phyloP scores from a whole-genome alignment of 176 grass and related monocot species.

The Triticum timopheevii region DNA sequence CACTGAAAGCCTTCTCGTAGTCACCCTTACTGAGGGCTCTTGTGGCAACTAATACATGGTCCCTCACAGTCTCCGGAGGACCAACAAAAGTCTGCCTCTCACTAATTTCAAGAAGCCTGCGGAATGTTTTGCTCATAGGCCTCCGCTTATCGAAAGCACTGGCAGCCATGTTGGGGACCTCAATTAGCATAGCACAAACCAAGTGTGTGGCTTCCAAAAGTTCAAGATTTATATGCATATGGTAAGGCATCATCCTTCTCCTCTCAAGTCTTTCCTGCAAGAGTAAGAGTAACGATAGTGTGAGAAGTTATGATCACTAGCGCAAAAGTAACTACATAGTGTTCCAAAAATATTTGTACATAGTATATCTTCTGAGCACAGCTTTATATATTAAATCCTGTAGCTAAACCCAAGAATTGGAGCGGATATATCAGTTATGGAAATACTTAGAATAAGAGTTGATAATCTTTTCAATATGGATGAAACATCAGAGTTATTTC shows the following conservation, averaged over 20 bases:
- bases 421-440: background rate
- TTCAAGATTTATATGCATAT: slow-evolving; percentile 99
- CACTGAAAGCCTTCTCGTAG: slow-evolving; percentile 59
- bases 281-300: background rate
- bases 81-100: slow-evolving; percentile 91
- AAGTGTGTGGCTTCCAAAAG: slow-evolving; percentile 88
- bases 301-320: slow-evolving; percentile 14
- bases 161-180: slow-evolving; percentile 87
- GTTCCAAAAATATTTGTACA: background rate
- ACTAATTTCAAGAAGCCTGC: slow-evolving; percentile 88
- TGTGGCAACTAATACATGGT: slow-evolving; percentile 87
- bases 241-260: slow-evolving; percentile 94
- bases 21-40: slow-evolving; percentile 73
- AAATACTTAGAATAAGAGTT: background rate
- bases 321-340: background rate
- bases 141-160: slow-evolving; percentile 62
- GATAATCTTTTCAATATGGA: background rate
- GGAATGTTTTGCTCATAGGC: slow-evolving; percentile 81
- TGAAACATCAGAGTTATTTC: background rate
- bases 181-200: slow-evolving; percentile 94
- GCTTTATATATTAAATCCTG: background rate
- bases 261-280: slow-evolving; percentile 84
- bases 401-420: background rate
- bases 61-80: slow-evolving; percentile 82
- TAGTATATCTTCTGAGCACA: background rate